Evolutionary conservation across 768 basidiomycete species (phyloP).

Genomic region (Amylocystis lapponica): DNA sequence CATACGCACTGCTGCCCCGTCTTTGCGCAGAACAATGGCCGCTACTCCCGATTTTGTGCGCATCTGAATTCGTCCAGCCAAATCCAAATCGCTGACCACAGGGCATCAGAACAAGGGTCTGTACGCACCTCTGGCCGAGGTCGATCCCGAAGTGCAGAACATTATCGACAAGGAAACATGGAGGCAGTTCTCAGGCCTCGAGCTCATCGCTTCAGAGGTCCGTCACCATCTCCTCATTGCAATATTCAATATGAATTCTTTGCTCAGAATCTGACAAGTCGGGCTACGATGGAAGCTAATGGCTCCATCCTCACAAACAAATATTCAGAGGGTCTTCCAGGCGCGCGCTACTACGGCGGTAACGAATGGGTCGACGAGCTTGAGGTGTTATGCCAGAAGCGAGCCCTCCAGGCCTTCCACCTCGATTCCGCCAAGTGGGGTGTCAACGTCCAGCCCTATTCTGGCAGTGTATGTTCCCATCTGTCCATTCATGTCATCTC

Average conservation of each 20-base stretch:
- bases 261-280: conserved; percentile 96
- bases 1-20: conserved; percentile 19
- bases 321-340: conserved; percentile 99
- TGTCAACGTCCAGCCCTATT: conserved; percentile 99
- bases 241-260: not conserved
- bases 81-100: not conserved
- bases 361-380: conserved; percentile 98
- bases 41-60: conserved; percentile 60
- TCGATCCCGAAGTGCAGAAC: conserved; percentile 92
- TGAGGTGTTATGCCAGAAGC: conserved; percentile 89
- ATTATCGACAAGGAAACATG: conserved; percentile 99
- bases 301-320: conserved; percentile 99
- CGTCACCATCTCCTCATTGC: conserved; percentile 9
- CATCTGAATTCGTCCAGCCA: conserved; percentile 9
- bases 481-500: not conserved
- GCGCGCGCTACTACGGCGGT: conserved; percentile 93
- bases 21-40: conserved; percentile 47
- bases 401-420: conserved; percentile 93
- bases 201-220: conserved; percentile 98
- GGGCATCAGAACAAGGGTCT: conserved; percentile 77
- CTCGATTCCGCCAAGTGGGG: conserved; percentile 93
- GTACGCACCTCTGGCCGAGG: conserved; percentile 82
- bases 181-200: conserved; percentile 95
- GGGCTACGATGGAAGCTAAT: conserved; percentile 96
- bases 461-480: conserved; percentile 63